Evolutionary conservation across 495 filamentous ascomycete species (phyloP).

Genomic region (Cladorrhinum samala): DNA sequence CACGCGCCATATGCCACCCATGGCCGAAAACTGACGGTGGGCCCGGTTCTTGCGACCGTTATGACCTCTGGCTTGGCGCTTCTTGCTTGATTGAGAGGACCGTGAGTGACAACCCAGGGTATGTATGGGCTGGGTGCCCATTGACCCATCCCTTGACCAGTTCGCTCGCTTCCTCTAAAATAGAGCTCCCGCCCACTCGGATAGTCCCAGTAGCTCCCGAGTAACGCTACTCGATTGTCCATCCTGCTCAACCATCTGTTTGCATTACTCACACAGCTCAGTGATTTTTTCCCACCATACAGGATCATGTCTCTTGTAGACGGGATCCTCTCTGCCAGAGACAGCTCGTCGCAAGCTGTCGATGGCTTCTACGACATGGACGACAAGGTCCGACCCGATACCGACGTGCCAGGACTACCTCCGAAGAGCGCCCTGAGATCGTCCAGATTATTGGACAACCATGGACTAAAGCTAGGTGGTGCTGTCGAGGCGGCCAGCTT

Average conservation of each 20-base stretch:
- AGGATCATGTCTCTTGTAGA: constrained; percentile 19
- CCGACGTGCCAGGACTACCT: constrained; percentile 27
- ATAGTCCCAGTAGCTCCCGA: not conserved
- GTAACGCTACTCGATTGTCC: constrained; percentile 5
- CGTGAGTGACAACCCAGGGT: not conserved
- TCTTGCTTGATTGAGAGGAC: not conserved
- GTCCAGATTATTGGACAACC: constrained; percentile 36
- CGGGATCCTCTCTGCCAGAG: constrained; percentile 11
- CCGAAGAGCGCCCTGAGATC: constrained; percentile 38
- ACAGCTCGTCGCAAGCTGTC: not conserved
- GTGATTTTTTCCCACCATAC: not conserved
- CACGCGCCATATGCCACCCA: not conserved
- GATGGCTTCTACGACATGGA: constrained; percentile 22
- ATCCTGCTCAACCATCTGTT: not conserved
- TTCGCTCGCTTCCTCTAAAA: constrained; percentile 15
- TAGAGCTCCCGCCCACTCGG: constrained; percentile 17
- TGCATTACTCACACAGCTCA: not conserved
- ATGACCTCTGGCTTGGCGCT: constrained; percentile 12
- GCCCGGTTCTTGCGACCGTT: constrained; percentile 18
- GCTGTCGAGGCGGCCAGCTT: constrained; percentile 26
- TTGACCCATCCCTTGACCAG: constrained; percentile 7
- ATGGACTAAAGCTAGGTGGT: constrained; percentile 33
- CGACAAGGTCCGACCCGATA: constrained; percentile 11
- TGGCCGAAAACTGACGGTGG: constrained; percentile 11
- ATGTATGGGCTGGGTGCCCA: too few species aligned